Base-by-base conservation (phyloP, 2,329 filamentous ascomycete species). In the Cordyceps javanica region DNA sequence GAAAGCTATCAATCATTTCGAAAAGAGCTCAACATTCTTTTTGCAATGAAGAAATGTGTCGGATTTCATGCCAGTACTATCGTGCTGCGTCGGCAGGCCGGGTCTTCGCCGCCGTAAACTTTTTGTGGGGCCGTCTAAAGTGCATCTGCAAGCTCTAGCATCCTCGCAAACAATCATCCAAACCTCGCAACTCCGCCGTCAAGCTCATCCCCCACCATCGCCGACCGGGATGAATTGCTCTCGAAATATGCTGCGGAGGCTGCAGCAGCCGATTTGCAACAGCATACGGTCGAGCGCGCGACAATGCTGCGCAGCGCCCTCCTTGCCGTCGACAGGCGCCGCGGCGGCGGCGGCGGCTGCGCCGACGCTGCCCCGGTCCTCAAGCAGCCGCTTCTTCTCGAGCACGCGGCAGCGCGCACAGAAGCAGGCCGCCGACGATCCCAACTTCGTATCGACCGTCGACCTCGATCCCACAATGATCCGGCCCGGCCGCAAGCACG, bases 401-500 rank as follows among this genome's bases (percentile, higher is more conserved):
- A 58, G 63, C 6, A 30, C 61, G 8, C 51, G 61, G 10, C 61
- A 61, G 42, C 58, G 62, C n/a, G 59, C 60, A 46, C 66, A 65
- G 45, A 62, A 59, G 6, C 80, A 82, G 62, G 81, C 83, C 32
- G 87, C 81, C 65, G 90, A 96, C 66, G 83, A 91, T 68, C 88
- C 90, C 1, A 81, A 81, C 68, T 97, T 95, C 76, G 81, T 84
- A 60, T 96, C 91, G 8, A 86, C 96, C 62, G 82, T 97, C 63
- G 93, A 99, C 75, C 87, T 89, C 60, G 91, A 93, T 1, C 84
- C 92, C 0, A 82, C 83, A 63, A 82, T 97, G 34, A 87, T 97
- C 38, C 89, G 91, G 46, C 77, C 85, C 1, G 86, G 89, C 51
- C 81, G 83, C 64, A 77, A 73, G 38, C 91, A 97, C 76, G 90